Conservation (phyloP, 768 basidiomycete genomes). For the Sarcodon sp. region DNA sequence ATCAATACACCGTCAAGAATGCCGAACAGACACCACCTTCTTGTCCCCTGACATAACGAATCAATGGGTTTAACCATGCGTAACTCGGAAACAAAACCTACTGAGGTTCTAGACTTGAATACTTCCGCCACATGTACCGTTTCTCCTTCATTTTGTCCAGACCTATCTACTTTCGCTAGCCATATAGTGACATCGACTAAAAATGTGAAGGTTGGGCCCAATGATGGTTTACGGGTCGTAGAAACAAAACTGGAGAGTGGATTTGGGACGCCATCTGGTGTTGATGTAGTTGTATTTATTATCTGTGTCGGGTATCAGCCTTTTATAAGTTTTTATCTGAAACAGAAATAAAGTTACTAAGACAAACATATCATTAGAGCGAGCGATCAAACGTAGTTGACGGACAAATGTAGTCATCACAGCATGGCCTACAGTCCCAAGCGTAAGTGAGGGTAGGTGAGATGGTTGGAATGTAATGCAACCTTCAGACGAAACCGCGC, state of each 20-base stretch:
- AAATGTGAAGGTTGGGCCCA: slow-evolving; percentile 66
- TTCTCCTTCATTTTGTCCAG: neutral
- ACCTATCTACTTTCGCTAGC: slow-evolving; percentile 24
- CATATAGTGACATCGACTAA: slow-evolving; percentile 67
- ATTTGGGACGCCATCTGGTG: slow-evolving; percentile 12
- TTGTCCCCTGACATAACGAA: neutral
- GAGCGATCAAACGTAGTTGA: slow-evolving; percentile 39
- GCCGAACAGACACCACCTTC: too few species aligned
- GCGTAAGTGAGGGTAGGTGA: neutral
- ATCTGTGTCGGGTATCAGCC: slow-evolving; percentile 25
- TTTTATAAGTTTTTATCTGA: too few species aligned
- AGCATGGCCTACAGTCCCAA: slow-evolving; percentile 36
- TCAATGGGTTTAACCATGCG: slow-evolving; percentile 16
- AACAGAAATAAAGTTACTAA: slow-evolving; percentile 28
- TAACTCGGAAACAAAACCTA: slow-evolving; percentile 10
- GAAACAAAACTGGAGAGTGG: slow-evolving; percentile 20
- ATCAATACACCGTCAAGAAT: too few species aligned
- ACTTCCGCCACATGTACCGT: neutral
- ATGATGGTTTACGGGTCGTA: slow-evolving; percentile 46
- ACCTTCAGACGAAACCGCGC: slow-evolving; percentile 54
- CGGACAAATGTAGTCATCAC: slow-evolving; percentile 63
- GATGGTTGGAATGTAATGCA: neutral
- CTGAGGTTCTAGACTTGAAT: slow-evolving; percentile 1
- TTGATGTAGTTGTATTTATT: slow-evolving; percentile 40
- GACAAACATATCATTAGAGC: slow-evolving; percentile 19